Conservation (phyloP, 192 early-diverging fungal species). For the Phycomyces blakesleeanus region DNA sequence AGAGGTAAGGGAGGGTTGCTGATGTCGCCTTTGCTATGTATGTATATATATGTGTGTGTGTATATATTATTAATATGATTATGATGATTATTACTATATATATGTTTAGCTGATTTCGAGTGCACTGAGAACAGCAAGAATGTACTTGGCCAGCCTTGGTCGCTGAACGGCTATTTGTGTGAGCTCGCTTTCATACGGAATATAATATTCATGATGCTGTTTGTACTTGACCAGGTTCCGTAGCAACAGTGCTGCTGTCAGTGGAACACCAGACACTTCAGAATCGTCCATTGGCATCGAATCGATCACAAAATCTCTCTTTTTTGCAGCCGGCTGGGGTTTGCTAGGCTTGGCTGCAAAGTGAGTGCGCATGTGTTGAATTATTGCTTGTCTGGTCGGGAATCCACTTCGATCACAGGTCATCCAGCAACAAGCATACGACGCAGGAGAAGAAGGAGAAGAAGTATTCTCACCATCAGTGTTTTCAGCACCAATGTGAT, state of each 20-base stretch:
- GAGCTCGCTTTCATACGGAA: conserved; percentile 51
- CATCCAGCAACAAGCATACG: conserved; percentile 51
- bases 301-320: conserved; percentile 18
- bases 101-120: conserved; percentile 34
- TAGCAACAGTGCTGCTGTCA: conserved; percentile 53
- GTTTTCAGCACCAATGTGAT: conserved; percentile 33
- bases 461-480: conserved; percentile 6
- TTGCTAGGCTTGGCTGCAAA: conserved; percentile 44
- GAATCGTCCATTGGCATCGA: conserved; percentile 34
- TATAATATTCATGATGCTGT: conserved; percentile 40
- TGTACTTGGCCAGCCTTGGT: conserved; percentile 45
- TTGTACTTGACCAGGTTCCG: conserved; percentile 47
- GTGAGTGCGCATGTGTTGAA: conserved; percentile 50
- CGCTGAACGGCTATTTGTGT: conserved; percentile 44
- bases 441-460: too few relatives aligned
- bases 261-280: conserved; percentile 49
- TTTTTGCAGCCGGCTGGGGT: conserved; percentile 15
- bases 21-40: too few relatives aligned
- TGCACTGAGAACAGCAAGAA: conserved; percentile 41
- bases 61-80: too few relatives aligned
- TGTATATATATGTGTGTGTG: too few relatives aligned
- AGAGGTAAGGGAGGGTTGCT: too few relatives aligned
- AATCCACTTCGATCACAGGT: conserved; percentile 38
- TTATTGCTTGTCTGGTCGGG: conserved; percentile 30
- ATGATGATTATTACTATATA: too few relatives aligned